phyloP scores from a whole-genome alignment of 2,329 filamentous ascomycete genomes.

The Xylaria sp. region DNA sequence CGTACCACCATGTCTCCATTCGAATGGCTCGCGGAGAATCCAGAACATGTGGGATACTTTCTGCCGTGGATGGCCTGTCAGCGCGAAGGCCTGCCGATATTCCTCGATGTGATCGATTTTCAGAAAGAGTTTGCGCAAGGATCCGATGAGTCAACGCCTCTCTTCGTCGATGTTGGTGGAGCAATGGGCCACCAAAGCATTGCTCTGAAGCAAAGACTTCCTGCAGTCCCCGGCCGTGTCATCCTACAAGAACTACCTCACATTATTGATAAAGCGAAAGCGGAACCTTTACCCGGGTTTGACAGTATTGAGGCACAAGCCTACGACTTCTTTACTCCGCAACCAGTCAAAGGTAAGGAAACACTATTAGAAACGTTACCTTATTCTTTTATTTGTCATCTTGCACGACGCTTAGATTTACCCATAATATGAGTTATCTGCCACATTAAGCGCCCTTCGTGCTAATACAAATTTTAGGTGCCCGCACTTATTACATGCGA shows the following conservation, averaged over 20 bases:
- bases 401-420: too few species aligned
- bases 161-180: constrained; percentile 43
- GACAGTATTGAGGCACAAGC: constrained; percentile 34
- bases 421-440: too few species aligned
- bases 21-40: constrained; percentile 34
- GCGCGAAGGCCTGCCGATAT: constrained; percentile 35
- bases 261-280: constrained; percentile 32
- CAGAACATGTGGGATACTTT: constrained; percentile 27
- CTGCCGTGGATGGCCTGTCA: constrained; percentile 38
- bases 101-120: constrained; percentile 39
- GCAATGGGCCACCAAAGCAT: constrained; percentile 37
- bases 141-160: constrained; percentile 17
- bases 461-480: not conserved
- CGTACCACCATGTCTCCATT: constrained; percentile 27
- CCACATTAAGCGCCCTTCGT: too few species aligned
- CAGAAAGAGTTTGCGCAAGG: constrained; percentile 32
- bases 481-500: not conserved
- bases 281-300: constrained; percentile 33
- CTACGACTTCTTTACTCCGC: constrained; percentile 37
- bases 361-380: too few species aligned
- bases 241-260: constrained; percentile 38
- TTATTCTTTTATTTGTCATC: too few species aligned
- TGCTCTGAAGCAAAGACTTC: constrained; percentile 32
- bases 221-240: constrained; percentile 35
- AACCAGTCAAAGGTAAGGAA: constrained; percentile 31